Percentiles rank a stretch among this genome's conserved stretches.
Conservation (phyloP, 108 stramenopile genomes). For the Nitzschia sp. region DNA sequence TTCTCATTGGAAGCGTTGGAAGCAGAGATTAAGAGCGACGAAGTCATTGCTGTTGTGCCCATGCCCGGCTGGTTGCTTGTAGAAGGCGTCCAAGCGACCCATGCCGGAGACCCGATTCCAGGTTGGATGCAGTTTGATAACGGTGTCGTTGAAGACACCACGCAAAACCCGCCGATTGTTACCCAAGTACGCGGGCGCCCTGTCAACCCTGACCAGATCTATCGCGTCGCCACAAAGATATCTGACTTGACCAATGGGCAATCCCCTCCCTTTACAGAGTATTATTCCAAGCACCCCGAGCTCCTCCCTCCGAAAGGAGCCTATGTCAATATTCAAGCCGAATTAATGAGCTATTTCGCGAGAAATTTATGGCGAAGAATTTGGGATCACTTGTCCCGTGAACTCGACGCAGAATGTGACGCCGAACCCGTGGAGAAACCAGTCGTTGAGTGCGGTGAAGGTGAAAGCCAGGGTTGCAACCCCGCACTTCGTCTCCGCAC, state of each 20-base stretch:
- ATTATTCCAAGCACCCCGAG: slow-evolving; percentile 37
- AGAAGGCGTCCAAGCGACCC: slow-evolving; percentile 41
- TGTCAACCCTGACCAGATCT: slow-evolving; percentile 37
- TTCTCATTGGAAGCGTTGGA: slow-evolving; percentile 51
- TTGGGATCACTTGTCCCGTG: slow-evolving; percentile 32
- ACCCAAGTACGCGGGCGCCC: slow-evolving; percentile 48
- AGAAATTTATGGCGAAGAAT: slow-evolving; percentile 46
- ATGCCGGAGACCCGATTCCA: slow-evolving; percentile 57
- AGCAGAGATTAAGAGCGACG: slow-evolving; percentile 47
- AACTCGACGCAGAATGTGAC: slow-evolving; percentile 28
- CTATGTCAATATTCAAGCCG: slow-evolving; percentile 54
- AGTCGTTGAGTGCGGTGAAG: slow-evolving; percentile 1
- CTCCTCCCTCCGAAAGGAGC: slow-evolving; percentile 48
- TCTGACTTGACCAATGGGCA: slow-evolving; percentile 60
- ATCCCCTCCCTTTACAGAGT: slow-evolving; percentile 46
- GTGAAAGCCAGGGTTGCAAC: slow-evolving; percentile 15
- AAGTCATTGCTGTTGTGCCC: slow-evolving; percentile 43
- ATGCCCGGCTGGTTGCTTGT: slow-evolving; percentile 61
- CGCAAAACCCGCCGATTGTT: slow-evolving; percentile 14
- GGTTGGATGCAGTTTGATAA: slow-evolving; percentile 63
- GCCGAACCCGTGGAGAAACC: slow-evolving; percentile 2
- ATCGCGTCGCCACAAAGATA: slow-evolving; percentile 59
- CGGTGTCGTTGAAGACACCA: slow-evolving; percentile 37
- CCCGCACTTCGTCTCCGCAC: slow-evolving; percentile 35
- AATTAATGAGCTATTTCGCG: slow-evolving; percentile 58